Evolutionary conservation across 2,329 filamentous ascomycete genomes (phyloP).

Genomic region (Alternaria arbusti): DNA sequence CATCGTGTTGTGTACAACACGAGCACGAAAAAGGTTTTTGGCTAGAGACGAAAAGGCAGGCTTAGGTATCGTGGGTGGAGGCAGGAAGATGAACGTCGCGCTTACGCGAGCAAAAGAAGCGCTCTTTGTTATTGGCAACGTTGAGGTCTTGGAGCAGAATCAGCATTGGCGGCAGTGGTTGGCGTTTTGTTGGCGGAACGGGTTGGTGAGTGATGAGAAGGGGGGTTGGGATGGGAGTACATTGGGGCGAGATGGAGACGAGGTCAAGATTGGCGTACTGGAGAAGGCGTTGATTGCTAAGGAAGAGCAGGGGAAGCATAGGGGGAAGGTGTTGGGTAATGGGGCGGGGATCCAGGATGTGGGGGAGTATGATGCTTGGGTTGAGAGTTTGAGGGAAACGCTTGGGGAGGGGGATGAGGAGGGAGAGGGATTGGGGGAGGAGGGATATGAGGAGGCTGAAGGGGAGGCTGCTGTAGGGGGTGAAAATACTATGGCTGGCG

Average conservation of each 20-base stretch:
- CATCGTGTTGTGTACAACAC: slow-evolving; percentile 55
- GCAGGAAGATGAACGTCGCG: slow-evolving; percentile 53
- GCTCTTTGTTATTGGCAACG: slow-evolving; percentile 52
- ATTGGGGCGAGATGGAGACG: neutral
- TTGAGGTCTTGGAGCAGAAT: slow-evolving; percentile 46
- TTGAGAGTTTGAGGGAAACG: slow-evolving; percentile 24
- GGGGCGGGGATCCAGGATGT: slow-evolving; percentile 3
- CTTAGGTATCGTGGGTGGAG: slow-evolving; percentile 48
- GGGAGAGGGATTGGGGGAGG: slow-evolving; percentile 18
- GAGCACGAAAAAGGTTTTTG: slow-evolving; percentile 43
- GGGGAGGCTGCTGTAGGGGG: neutral
- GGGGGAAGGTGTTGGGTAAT: slow-evolving; percentile 22
- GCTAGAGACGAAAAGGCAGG: slow-evolving; percentile 37
- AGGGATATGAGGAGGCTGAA: neutral
- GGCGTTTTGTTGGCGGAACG: slow-evolving; percentile 49
- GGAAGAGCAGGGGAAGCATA: slow-evolving; percentile 11
- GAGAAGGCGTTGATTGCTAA: slow-evolving; percentile 35
- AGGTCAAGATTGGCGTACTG: slow-evolving; percentile 30
- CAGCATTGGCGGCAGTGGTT: slow-evolving; percentile 48
- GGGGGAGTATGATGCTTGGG: slow-evolving; percentile 31
- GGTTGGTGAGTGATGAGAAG: slow-evolving; percentile 19
- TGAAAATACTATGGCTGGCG: neutral
- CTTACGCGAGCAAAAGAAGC: slow-evolving; percentile 54
- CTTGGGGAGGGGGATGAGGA: slow-evolving; percentile 23
- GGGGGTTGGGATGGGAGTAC: slow-evolving; percentile 8